Evolutionary conservation across 2,329 filamentous ascomycete species (phyloP), one percentile per base, ranked within the genome.

Genomic region (Aspergillus sp.): DNA sequence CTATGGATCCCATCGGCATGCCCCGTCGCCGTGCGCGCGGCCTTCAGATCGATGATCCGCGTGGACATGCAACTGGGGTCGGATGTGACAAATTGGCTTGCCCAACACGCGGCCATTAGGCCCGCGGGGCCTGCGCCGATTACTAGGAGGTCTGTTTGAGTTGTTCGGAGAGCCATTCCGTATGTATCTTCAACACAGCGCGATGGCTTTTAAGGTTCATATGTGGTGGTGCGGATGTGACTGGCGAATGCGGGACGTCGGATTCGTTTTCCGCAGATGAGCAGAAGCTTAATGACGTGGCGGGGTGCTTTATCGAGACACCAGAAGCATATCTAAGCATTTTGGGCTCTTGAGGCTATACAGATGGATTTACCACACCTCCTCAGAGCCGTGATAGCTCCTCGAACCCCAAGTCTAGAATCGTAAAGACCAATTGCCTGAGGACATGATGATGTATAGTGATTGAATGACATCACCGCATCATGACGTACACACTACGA

Each of bases 1-100:
- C 83, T 86, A 73, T 91, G 87, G 3, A 89, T 76, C 2, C 85
- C 85, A 66, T 84, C 82, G 1, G 81, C 81, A 65, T 83, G 80
- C 1, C 76, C 74, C 13, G 71, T 70, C n/a, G 66, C 34, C 2
- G 68, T 70, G 13, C 56, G 64, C 3, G 53, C 30, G 2, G 30
- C 11, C 25, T 71, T 66, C 45, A 62, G 31, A 6, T 73, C 70
- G 23, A 72, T 67, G 2, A 72, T 65, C 1, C 65, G 59, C 0
- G 66, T 66, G 5, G 51, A 61, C 25, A 72, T 66, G 3, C 55
- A 48, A 4, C 53, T 5, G 34, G 5, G 19, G 19, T 19, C 19
- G 19, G 19, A 19, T 19, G 19, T 19, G 19, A 19, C 19, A 19
- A 19, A 64, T 22, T 64, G 64, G 3, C 67, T 46, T n/a, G 63